A percentile compares a stretch with the other conserved stretches of the same genome.
phyloP scores from a whole-genome alignment of 2,329 filamentous ascomycete species.

The Aureobasidium sp. region DNA sequence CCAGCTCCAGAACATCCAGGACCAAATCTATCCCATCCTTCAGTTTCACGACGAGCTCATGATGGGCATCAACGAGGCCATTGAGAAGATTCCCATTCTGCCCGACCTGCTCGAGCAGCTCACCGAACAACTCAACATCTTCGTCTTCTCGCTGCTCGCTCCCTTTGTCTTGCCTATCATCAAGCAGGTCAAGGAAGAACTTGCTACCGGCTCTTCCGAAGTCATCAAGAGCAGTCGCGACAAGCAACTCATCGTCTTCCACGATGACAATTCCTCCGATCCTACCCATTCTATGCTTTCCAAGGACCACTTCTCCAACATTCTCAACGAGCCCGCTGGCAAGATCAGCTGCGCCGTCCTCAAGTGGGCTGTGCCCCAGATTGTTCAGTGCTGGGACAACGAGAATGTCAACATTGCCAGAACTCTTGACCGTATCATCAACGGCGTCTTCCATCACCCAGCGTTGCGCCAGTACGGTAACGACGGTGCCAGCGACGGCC shows the following conservation, averaged over 20 bases:
- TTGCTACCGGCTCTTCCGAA: conserved; percentile 76
- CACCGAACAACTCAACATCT: conserved; percentile 79
- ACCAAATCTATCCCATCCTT: conserved; percentile 81
- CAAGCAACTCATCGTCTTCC: conserved; percentile 81
- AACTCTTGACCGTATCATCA: conserved; percentile 63
- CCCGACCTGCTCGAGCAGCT: conserved; percentile 80
- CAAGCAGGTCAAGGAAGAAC: conserved; percentile 76
- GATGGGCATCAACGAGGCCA: conserved; percentile 66
- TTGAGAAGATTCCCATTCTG: conserved; percentile 79
- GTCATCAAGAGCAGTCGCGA: conserved; percentile 78
- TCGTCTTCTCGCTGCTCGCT: conserved; percentile 85
- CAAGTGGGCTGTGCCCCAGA: conserved; percentile 78
- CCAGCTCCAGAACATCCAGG: conserved; percentile 66
- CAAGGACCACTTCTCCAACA: conserved; percentile 90
- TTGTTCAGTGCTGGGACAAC: conserved; percentile 84
- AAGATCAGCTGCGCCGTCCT: conserved; percentile 72
- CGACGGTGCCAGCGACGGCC: conserved; percentile 66
- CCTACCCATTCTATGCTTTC: conserved; percentile 94
- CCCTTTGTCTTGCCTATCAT: conserved; percentile 84
- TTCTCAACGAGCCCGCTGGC: conserved; percentile 82
- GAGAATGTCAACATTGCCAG: conserved; percentile 61
- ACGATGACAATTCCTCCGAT: conserved; percentile 67
- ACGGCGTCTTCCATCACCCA: conserved; percentile 82
- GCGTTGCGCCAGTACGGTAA: conserved; percentile 52
- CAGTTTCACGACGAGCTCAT: conserved; percentile 87